These are phyloP conservation scores for Phycomyces nitens DNA, from an alignment of 192 early-diverging fungal genomes.

Conservation along the genomic window DNA sequence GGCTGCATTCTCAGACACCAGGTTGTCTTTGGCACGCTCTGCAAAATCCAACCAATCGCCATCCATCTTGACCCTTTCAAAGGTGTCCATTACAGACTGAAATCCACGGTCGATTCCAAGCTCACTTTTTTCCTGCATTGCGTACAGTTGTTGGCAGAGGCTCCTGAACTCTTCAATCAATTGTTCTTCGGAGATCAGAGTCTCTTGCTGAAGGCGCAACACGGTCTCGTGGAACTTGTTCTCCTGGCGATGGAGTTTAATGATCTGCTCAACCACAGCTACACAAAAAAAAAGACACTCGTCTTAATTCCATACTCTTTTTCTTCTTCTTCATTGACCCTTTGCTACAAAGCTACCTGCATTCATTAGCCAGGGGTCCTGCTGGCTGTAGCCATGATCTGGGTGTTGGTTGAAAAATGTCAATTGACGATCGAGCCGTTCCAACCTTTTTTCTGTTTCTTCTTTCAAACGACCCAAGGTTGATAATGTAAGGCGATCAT, in stretches of 20 bases:
- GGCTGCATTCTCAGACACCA: conserved; percentile 19
- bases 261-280: conserved; percentile 26
- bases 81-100: conserved; percentile 8
- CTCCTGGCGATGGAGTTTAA: conserved; percentile 25
- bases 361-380: conserved; percentile 31
- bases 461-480: conserved; percentile 12
- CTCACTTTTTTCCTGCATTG: conserved; percentile 1
- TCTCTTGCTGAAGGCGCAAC: conserved; percentile 21
- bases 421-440: conserved; percentile 15
- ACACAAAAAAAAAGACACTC: not conserved
- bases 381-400: conserved; percentile 14
- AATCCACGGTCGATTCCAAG: conserved; percentile 16
- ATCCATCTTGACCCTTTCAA: conserved; percentile 10
- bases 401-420: conserved; percentile 22
- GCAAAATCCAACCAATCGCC: conserved; percentile 23
- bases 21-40: conserved; percentile 13
- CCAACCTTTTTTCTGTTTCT: conserved; percentile 7
- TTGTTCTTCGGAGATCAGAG: conserved; percentile 12
- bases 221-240: conserved; percentile 31
- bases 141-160: conserved; percentile 14
- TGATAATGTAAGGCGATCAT: conserved; percentile 20
- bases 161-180: conserved; percentile 21
- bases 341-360: conserved; percentile 15
- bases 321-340: not conserved
- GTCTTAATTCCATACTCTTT: not conserved